These are phyloP conservation scores for Dipodascus geniculatus DNA, from an alignment of 805 yeast species.

Conservation along the genomic window DNA sequence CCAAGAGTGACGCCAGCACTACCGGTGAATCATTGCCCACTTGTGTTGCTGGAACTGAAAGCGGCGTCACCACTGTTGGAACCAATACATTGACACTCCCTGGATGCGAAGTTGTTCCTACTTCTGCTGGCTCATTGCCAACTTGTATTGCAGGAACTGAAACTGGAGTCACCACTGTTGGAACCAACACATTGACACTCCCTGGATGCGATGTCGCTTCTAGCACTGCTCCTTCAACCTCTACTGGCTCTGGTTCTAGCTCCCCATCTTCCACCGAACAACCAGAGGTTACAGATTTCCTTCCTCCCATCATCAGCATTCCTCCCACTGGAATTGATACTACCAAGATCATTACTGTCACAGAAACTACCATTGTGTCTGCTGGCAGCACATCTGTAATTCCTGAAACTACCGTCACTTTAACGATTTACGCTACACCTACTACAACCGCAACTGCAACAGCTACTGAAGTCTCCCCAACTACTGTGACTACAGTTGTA, in stretches of 20 bases:
- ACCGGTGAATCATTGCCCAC: background rate
- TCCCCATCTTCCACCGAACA: background rate
- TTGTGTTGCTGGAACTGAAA: conserved; percentile 2
- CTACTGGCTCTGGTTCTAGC: background rate
- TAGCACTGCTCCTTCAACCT: background rate
- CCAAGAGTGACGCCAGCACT: background rate
- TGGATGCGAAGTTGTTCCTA: background rate
- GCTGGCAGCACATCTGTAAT: conserved; percentile 10
- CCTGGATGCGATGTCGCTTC: background rate
- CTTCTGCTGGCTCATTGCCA: background rate
- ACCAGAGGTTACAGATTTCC: background rate
- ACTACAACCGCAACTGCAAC: background rate
- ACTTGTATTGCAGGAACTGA: background rate
- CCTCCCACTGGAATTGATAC: conserved; percentile 8
- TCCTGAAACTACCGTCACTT: conserved; percentile 12
- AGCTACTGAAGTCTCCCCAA: background rate
- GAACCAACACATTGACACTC: too few relatives aligned
- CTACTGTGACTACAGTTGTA: background rate
- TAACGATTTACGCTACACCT: conserved; percentile 5
- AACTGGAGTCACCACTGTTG: background rate
- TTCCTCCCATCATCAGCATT: conserved; percentile 8
- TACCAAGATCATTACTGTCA: conserved; percentile 7
- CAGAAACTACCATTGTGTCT: conserved; percentile 5
- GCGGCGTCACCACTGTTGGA: conserved; percentile 1
- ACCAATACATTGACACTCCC: conserved; percentile 4